Conservation (phyloP, 805 yeast genomes). For the Spathaspora hagerdaliae region DNA sequence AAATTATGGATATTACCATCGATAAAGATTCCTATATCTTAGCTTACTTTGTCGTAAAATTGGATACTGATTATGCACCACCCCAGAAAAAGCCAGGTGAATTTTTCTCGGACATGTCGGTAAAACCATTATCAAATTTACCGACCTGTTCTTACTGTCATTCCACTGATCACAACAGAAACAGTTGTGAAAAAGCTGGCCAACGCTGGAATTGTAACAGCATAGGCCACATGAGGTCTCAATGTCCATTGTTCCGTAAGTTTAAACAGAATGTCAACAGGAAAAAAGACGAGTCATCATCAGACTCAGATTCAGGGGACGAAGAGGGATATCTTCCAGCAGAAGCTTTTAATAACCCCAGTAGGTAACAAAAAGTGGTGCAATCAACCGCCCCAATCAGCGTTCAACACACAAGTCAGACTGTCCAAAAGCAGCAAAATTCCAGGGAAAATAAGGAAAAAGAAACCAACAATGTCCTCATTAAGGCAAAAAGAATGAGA, state of each 20-base stretch:
- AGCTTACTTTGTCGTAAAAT: not conserved
- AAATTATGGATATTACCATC: not conserved
- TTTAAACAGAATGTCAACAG: too few species aligned
- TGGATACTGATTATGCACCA: not conserved
- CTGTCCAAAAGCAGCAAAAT: too few species aligned
- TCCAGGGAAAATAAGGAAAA: too few species aligned
- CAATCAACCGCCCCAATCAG: not conserved
- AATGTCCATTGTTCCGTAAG: too few species aligned
- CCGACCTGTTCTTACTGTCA: not conserved
- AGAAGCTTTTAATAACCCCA: not conserved
- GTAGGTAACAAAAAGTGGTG: not conserved
- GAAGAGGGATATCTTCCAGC: not conserved
- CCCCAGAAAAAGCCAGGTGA: not conserved
- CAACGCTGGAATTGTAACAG: not conserved
- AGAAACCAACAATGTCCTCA: too few species aligned
- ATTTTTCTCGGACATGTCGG: not conserved
- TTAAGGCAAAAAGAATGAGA: too few species aligned
- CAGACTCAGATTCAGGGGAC: not conserved
- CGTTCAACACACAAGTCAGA: not conserved
- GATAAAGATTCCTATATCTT: not conserved
- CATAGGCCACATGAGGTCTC: not conserved
- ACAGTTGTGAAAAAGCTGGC: not conserved
- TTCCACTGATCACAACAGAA: not conserved
- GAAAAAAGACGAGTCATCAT: not conserved
- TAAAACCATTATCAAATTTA: not conserved